Conservation (phyloP, 2,329 filamentous ascomycete species). For the Periconia sp. region DNA sequence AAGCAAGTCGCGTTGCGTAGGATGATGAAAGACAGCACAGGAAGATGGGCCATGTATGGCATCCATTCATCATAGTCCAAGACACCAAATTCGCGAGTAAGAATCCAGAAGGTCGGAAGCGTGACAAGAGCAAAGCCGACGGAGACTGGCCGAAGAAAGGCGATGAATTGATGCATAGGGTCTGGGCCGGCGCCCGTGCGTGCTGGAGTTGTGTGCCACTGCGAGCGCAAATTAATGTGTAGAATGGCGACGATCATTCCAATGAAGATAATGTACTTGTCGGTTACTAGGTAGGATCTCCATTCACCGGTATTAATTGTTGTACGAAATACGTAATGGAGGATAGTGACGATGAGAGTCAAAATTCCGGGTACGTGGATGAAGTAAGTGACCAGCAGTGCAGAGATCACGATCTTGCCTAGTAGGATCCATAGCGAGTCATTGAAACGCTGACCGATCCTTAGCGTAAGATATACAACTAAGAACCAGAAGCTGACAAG, state of each 20-base stretch:
- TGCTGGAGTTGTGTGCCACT: constrained; percentile 20
- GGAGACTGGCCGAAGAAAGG: constrained; percentile 15
- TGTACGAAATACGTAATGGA: constrained; percentile 54
- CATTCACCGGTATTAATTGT: constrained; percentile 58
- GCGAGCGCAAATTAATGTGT: constrained; percentile 30
- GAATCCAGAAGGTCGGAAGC: constrained; percentile 42
- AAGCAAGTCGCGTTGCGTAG: constrained; percentile 57
- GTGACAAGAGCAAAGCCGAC: constrained; percentile 26
- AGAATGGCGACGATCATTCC: constrained; percentile 61
- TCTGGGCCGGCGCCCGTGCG: constrained; percentile 21
- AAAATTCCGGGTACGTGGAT: constrained; percentile 50
- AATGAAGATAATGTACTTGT: constrained; percentile 62
- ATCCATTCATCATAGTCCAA: constrained; percentile 58
- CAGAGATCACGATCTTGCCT: constrained; percentile 57
- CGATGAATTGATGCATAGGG: constrained; percentile 24
- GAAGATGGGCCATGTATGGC: constrained; percentile 61
- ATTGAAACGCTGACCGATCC: constrained; percentile 52
- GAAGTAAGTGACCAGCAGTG: constrained; percentile 47
- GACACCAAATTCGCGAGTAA: constrained; percentile 44
- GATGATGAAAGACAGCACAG: constrained; percentile 59
- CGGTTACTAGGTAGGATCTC: constrained; percentile 58
- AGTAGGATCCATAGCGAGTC: constrained; percentile 50
- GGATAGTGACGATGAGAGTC: constrained; percentile 47
- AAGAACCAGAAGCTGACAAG: constrained; percentile 68
- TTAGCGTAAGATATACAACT: constrained; percentile 61